phyloP scores from a whole-genome alignment of 208 protist genomes.

The Crithidia sp. region DNA sequence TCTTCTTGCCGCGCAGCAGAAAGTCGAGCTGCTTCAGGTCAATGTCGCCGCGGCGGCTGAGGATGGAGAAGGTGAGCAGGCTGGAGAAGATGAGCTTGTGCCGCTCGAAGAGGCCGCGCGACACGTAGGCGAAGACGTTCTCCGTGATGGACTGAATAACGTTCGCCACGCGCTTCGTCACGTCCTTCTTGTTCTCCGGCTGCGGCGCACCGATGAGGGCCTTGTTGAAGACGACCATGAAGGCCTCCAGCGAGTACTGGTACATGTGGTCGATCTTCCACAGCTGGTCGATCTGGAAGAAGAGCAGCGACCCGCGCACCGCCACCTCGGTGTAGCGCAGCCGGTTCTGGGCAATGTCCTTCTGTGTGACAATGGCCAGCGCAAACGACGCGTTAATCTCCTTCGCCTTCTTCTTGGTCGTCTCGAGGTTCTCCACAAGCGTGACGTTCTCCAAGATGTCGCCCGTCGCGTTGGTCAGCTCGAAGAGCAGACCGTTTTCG shows the following conservation, averaged over 20 bases:
- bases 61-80: slow-evolving; percentile 95
- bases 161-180: slow-evolving; percentile 90
- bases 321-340: slow-evolving; percentile 96
- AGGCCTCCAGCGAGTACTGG: slow-evolving; percentile 97
- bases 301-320: slow-evolving; percentile 95
- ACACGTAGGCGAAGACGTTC: slow-evolving; percentile 95
- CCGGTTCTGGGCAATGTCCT: slow-evolving; percentile 95
- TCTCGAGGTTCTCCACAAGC: slow-evolving; percentile 97
- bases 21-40: slow-evolving; percentile 94
- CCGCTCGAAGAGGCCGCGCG: slow-evolving; percentile 98
- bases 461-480: slow-evolving; percentile 94
- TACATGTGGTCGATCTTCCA: slow-evolving; percentile 99
- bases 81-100: slow-evolving; percentile 99
- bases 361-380: slow-evolving; percentile 94
- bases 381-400: slow-evolving; percentile 96
- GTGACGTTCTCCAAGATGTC: slow-evolving; percentile 97
- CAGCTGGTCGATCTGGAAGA: slow-evolving; percentile 98
- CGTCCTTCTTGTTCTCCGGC: slow-evolving; percentile 93
- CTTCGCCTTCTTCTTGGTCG: slow-evolving; percentile 96
- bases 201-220: slow-evolving; percentile 90
- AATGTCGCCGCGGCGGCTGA: slow-evolving; percentile 82
- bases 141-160: slow-evolving; percentile 95
- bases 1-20: slow-evolving; percentile 93
- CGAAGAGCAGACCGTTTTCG: slow-evolving; percentile 97
- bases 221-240: slow-evolving; percentile 98